A percentile compares a stretch with the other conserved stretches of the same genome.
phyloP scores from a whole-genome alignment of 2,329 filamentous ascomycete genomes.

The Colletotrichum scovillei region DNA sequence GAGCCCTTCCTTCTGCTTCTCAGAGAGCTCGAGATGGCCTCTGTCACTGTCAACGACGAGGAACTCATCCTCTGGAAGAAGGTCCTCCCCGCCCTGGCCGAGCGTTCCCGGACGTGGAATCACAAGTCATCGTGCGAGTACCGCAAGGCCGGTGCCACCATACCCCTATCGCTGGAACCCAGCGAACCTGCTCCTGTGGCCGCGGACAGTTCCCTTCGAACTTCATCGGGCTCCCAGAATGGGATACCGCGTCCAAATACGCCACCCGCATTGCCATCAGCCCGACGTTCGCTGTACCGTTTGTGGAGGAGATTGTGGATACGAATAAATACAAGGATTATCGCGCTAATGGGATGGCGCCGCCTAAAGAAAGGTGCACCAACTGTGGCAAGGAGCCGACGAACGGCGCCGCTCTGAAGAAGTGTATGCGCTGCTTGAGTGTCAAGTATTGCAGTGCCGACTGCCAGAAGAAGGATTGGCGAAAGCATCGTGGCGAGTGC shows the following conservation, averaged over 20 bases:
- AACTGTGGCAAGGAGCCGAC: conserved; percentile 48
- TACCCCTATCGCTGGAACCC: conserved; percentile 52
- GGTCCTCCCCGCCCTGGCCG: conserved; percentile 54
- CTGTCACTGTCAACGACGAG: conserved; percentile 58
- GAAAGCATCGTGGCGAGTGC: conserved; percentile 59
- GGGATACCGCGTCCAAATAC: conserved; percentile 53
- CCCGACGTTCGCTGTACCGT: conserved; percentile 58
- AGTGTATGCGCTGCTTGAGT: conserved; percentile 56
- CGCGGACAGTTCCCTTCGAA: conserved; percentile 52
- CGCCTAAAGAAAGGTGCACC: conserved; percentile 45
- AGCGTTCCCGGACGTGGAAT: conserved; percentile 61
- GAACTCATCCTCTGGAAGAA: conserved; percentile 68
- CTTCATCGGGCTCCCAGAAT: conserved; percentile 55
- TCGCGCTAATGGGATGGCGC: neutral
- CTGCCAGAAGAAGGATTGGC: conserved; percentile 68
- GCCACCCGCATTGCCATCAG: conserved; percentile 69
- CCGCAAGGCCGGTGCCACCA: conserved; percentile 42
- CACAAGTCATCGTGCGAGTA: conserved; percentile 58
- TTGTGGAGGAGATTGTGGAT: conserved; percentile 54
- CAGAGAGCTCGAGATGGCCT: conserved; percentile 49
- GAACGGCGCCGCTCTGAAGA: conserved; percentile 50
- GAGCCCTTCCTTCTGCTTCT: conserved; percentile 52
- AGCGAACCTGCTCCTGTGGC: conserved; percentile 55
- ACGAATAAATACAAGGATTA: neutral
- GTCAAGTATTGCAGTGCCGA: conserved; percentile 62